Evolutionary conservation across 2,329 filamentous ascomycete genomes (phyloP).

Genomic region (Coccinonectria pachysandricola): DNA sequence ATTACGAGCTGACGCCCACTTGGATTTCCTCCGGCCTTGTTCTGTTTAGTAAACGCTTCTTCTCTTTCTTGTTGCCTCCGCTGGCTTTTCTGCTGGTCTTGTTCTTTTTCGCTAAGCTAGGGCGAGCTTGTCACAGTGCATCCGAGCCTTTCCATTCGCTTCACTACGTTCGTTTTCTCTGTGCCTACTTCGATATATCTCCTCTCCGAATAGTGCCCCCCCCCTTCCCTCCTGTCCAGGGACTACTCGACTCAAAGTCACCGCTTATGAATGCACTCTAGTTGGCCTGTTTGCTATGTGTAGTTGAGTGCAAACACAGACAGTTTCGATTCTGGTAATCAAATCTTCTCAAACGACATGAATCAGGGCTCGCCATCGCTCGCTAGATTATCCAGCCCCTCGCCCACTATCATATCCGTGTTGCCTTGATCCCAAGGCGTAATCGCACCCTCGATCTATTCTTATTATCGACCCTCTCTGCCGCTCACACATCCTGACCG

Average conservation of each 20-base stretch:
- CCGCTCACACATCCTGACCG: slow-evolving; percentile 1
- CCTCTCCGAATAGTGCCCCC: too few relatives aligned
- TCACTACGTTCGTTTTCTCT: slow-evolving; percentile 15
- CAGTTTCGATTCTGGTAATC: slow-evolving; percentile 11
- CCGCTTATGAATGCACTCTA: slow-evolving; percentile 8
- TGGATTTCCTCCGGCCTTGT: slow-evolving; percentile 5
- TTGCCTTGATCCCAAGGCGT: too few relatives aligned
- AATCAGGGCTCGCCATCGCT: slow-evolving; percentile 9
- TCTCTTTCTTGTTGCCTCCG: slow-evolving; percentile 12
- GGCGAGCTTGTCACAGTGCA: slow-evolving; percentile 16
- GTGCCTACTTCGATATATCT: slow-evolving; percentile 6
- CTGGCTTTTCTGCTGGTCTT: too few relatives aligned
- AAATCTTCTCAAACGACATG: too few relatives aligned
- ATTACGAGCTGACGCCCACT: slow-evolving; percentile 15
- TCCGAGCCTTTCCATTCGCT: slow-evolving; percentile 4
- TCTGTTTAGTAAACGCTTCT: slow-evolving; percentile 6
- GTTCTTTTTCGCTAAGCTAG: slow-evolving; percentile 11
- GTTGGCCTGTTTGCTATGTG: slow-evolving; percentile 16
- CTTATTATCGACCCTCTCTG: slow-evolving; percentile 1
- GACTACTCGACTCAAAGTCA: slow-evolving; percentile 3
- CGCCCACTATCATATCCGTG: slow-evolving; percentile 7
- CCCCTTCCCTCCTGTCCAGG: slow-evolving; percentile 5
- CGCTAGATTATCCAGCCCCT: slow-evolving; percentile 7
- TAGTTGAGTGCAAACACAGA: slow-evolving; percentile 15
- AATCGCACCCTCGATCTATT: too few relatives aligned